Evolutionary conservation across 305 asterid genomes (phyloP).

Genomic region (Fraxinus dipetala): DNA sequence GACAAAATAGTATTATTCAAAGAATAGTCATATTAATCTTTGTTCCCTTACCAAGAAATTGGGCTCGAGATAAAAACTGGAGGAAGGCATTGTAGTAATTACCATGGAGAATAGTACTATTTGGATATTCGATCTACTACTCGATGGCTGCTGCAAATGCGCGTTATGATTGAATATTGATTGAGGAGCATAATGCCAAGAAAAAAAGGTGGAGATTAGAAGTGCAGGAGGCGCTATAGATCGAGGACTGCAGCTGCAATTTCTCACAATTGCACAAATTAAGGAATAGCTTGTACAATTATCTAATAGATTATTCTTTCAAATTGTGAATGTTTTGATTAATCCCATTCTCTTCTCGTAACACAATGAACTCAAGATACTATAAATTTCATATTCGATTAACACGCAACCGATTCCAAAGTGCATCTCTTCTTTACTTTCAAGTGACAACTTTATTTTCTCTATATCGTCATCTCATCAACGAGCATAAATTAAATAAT

Average conservation of each 20-base stretch:
- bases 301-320: neutral
- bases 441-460: neutral
- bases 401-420: neutral
- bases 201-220: neutral
- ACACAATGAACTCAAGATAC: neutral
- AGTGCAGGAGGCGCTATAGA: neutral
- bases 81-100: slow-evolving; percentile 6
- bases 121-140: neutral
- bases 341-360: neutral
- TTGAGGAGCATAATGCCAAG: neutral
- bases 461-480: neutral
- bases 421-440: neutral
- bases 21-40: neutral
- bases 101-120: neutral
- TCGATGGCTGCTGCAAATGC: neutral
- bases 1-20: too few relatives aligned
- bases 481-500: neutral
- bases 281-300: neutral
- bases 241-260: neutral
- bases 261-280: neutral
- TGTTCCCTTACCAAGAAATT: neutral
- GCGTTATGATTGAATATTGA: neutral
- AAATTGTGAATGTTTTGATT: neutral
- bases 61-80: neutral
- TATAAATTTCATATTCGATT: neutral